Evolutionary conservation across 768 basidiomycete species (phyloP).

Genomic region (Leccinum uliginosum): DNA sequence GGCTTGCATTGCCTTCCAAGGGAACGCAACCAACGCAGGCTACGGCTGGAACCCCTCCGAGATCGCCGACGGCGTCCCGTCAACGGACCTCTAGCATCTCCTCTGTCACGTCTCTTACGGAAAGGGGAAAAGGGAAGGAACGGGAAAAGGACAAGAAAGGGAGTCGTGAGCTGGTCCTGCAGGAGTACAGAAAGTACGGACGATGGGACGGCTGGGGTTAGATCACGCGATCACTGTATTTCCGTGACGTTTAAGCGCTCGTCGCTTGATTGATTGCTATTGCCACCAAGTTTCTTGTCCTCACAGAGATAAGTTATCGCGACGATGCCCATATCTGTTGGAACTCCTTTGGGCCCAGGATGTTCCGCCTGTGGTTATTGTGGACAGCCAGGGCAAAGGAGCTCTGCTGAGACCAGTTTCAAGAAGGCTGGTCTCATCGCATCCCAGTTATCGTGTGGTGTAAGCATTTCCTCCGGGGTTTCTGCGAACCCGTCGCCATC

Average conservation of each 20-base stretch:
- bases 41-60: constrained; percentile 41
- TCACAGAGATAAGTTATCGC: neutral
- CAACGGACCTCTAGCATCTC: constrained; percentile 54
- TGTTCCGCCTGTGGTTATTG: constrained; percentile 66
- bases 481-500: neutral
- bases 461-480: constrained; percentile 23
- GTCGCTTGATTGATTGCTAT: neutral
- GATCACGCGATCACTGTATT: neutral
- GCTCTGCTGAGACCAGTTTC: constrained; percentile 36
- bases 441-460: constrained; percentile 49
- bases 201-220: constrained; percentile 87
- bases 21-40: constrained; percentile 18
- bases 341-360: constrained; percentile 22
- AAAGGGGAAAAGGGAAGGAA: constrained; percentile 53
- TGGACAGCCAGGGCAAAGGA: constrained; percentile 47
- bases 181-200: constrained; percentile 79
- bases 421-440: constrained; percentile 49
- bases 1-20: constrained; percentile 56
- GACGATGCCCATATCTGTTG: constrained; percentile 27
- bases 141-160: constrained; percentile 55
- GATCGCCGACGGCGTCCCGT: constrained; percentile 34
- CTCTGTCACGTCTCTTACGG: constrained; percentile 43
- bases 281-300: too few relatives aligned
- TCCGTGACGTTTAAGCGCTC: neutral
- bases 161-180: constrained; percentile 60